Evolutionary conservation across 352 stramenopile species (phyloP).

Genomic region (Discostella stelligera): DNA sequence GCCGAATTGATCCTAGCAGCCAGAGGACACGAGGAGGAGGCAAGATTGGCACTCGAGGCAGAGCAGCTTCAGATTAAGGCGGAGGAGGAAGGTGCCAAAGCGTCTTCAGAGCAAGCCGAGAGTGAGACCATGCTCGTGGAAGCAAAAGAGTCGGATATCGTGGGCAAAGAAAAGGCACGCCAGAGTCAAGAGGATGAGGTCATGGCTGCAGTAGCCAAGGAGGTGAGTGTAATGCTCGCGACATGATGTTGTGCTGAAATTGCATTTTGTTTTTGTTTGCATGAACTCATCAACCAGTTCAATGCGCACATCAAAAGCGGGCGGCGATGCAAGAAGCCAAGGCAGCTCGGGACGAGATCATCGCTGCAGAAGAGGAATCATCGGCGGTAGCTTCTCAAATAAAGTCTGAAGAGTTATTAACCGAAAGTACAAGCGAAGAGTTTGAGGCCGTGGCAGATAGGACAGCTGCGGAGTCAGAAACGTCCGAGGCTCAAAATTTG

Average conservation of each 20-base stretch:
- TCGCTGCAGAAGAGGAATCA: constrained; percentile 20
- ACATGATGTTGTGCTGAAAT: not conserved
- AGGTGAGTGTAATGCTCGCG: constrained; percentile 5
- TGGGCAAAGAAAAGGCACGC: constrained; percentile 19
- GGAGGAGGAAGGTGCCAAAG: constrained; percentile 14
- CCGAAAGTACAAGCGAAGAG: constrained; percentile 34
- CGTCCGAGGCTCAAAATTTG: constrained; percentile 16
- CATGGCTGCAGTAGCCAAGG: constrained; percentile 21
- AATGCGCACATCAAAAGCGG: not conserved
- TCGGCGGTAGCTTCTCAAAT: constrained; percentile 15
- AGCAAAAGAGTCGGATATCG: constrained; percentile 2
- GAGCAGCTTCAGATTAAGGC: constrained; percentile 17
- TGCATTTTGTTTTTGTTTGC: not conserved
- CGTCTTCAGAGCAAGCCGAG: constrained; percentile 8
- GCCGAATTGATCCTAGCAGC: constrained; percentile 14
- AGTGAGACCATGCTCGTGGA: constrained; percentile 8
- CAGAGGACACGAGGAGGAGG: constrained; percentile 20
- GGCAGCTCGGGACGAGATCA: constrained; percentile 27
- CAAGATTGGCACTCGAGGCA: constrained; percentile 14
- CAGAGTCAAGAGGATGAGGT: constrained; percentile 22
- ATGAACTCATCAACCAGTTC: not conserved
- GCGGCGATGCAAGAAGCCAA: constrained; percentile 16
- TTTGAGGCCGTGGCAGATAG: constrained; percentile 24
- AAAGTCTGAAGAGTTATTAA: constrained; percentile 24
- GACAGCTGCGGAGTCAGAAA: constrained; percentile 17